A percentile compares a stretch with the other conserved stretches of the same genome.
Conservation (phyloP, 2,329 filamentous ascomycete genomes). For the Tricladium varicosporioides region DNA sequence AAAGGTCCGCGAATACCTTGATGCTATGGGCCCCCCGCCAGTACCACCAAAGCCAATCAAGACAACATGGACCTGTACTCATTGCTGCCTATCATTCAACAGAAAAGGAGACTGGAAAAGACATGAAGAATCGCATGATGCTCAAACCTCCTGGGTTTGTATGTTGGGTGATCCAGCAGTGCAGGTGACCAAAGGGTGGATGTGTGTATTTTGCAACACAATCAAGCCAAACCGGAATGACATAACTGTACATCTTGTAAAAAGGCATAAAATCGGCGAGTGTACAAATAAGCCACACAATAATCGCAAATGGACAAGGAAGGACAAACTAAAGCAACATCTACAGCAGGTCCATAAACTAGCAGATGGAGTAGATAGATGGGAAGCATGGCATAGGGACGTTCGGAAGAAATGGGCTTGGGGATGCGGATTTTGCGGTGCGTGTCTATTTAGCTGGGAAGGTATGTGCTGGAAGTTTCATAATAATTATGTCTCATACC, state of each 20-base stretch:
- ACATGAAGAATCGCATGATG: conserved; percentile 25
- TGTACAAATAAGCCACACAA: conserved; percentile 13
- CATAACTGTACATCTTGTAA: conserved; percentile 16
- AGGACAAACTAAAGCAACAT: conserved; percentile 27
- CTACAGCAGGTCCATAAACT: conserved; percentile 22
- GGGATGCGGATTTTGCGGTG: conserved; percentile 28
- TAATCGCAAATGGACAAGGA: conserved; percentile 16
- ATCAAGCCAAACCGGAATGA: conserved; percentile 9
- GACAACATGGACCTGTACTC: conserved; percentile 18
- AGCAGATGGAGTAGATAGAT: conserved; percentile 8
- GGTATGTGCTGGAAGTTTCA: conserved; percentile 14
- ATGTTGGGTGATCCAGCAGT: conserved; percentile 15
- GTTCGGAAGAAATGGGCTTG: conserved; percentile 22
- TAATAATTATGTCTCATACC: neutral
- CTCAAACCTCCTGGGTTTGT: conserved; percentile 24
- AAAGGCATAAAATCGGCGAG: conserved; percentile 18
- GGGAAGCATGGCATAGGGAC: conserved; percentile 22
- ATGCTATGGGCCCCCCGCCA: neutral
- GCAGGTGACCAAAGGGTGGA: conserved; percentile 9
- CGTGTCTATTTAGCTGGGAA: conserved; percentile 21
- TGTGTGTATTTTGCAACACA: conserved; percentile 19
- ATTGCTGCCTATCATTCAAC: conserved; percentile 7
- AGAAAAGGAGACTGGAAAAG: conserved; percentile 26
- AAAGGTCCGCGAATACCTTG: neutral
- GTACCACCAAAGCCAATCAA: conserved; percentile 6